Evolutionary conservation across 495 filamentous ascomycete species (phyloP), one percentile per base, ranked within the genome.

Genomic region (Penicillium maclennaniae): DNA sequence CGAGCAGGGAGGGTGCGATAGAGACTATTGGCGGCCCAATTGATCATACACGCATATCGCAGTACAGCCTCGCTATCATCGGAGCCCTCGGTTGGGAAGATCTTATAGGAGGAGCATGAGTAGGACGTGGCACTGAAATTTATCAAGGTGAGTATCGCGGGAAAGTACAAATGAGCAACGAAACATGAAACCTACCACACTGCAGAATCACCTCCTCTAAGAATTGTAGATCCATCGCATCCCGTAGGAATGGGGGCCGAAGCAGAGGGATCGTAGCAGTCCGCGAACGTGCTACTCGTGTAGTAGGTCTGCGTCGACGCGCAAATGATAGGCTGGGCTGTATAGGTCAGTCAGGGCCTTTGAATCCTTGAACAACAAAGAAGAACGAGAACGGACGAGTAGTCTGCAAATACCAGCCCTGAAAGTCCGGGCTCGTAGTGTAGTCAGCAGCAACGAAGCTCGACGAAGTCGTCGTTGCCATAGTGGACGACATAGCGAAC

Each of bases 11-110:
- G 45, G 0, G 49, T 48, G n/a, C 55, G 38, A 49, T 57, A 57
- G 16, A 57, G 19, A 41, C 49, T 57, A 6, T 57, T 26, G 20
- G 55, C 55, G 8, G 39, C 55, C 55, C 55, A 57, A 6, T 53
- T 49, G 16, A 40, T 8, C 40, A 57, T 26, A 31, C 49, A 57
- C 7, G 21, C 45, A n/a, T 53, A 57, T 48, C 25, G 19, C 9
- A 38, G n/a, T 5, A 55, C 31, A 6, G 39, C 53, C 9, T 49
- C 19, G 15, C 15, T 26, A 10, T 37, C 45, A 23, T 43, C 16
- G 6, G 45, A 36, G 7, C 40, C 53, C 27, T 49, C 53, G 6
- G 53, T 55, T 3, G 45, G 45, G 34, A 49, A 55, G 21, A 55
- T 55, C 23, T 38, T 44, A 41, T 55, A 55, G n/a, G 45, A 43